A percentile compares a stretch with the other conserved stretches of the same genome.
These are phyloP conservation scores for Boletus coccyginus DNA, from an alignment of 768 basidiomycete genomes.

Conservation along the genomic window DNA sequence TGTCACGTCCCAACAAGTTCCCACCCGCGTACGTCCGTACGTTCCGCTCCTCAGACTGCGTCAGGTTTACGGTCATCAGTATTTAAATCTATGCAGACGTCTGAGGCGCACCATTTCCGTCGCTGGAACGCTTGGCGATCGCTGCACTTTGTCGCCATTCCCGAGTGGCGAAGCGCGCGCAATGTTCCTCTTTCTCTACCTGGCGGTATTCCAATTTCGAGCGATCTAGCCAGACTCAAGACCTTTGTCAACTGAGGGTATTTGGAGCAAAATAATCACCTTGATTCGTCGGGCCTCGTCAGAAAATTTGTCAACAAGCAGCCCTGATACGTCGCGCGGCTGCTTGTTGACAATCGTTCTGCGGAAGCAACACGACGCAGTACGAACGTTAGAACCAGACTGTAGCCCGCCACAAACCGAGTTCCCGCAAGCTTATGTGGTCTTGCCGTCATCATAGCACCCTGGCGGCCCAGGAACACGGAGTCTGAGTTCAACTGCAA, in stretches of 20 bases:
- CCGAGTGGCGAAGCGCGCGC: neutral
- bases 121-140: neutral
- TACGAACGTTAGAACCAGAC: no score
- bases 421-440: conserved; percentile 17
- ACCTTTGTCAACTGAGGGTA: neutral
- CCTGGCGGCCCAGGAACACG: conserved; percentile 20
- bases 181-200: neutral
- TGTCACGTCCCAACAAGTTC: conserved; percentile 19
- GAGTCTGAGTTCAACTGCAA: conserved; percentile 18
- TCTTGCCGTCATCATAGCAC: conserved; percentile 27
- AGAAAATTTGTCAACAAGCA: neutral
- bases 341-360: neutral
- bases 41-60: neutral
- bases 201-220: conserved; percentile 15
- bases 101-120: conserved; percentile 1
- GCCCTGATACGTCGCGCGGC: neutral
- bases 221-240: conserved; percentile 1
- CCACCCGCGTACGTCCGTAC: conserved; percentile 5
- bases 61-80: neutral
- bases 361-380: conserved; percentile 18
- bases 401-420: conserved; percentile 14
- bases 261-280: conserved; percentile 1
- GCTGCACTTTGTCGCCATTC: neutral
- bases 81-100: neutral
- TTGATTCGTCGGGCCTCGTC: neutral